Base-by-base conservation (phyloP, 164 flowering plant genomes). In the Dillenia suffruticosa region DNA sequence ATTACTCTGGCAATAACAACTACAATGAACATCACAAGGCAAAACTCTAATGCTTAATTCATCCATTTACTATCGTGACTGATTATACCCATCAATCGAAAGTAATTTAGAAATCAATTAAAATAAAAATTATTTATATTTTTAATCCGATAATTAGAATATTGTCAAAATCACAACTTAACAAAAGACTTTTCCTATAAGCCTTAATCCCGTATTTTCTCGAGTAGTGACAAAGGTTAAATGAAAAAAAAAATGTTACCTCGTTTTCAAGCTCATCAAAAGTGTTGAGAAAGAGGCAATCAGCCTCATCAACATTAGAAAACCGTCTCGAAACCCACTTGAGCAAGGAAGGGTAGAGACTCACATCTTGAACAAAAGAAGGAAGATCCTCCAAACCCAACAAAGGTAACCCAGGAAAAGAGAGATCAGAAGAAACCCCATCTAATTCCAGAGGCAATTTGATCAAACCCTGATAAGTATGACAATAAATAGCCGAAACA, bases 281-380 rank as follows among this genome's bases (percentile, higher is more conserved):
- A 17, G 85, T 68, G 70, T 85, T 85, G 45, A 64, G 56, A 0
- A 82, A 68, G 17, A 82, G 9, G 56, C 72, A 82, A 19, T 69
- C 61, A 1, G 75, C 78, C 22, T 69, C 43, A 0, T 66, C 60
- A 9, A 81, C 11, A 44, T 82, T 74, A 0, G 73, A 75, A 58
- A 79, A 85, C 12, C 78, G 80, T 7, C 58, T 57, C 48, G 71
- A 14, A 5, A 71, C 26, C 10, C 61, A 10, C 8, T 47, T 10
- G 44, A 51, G 11, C 15, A 54, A 16, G 22, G 13, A 12, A 2
- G 69, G 72, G 49, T 51, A 51, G 1, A 51, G 43, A 6, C 15
- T 48, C 7, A 47, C 12, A 7, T 19, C 47, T 1, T 17, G 15
- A 10, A 78, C 12, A 15, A 74, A 72, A 0, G 72, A 63, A 13